A percentile compares a stretch with the other conserved stretches of the same genome.
Conservation (phyloP, 148 eudicot species). For the Dysphania ambrosioides region DNA sequence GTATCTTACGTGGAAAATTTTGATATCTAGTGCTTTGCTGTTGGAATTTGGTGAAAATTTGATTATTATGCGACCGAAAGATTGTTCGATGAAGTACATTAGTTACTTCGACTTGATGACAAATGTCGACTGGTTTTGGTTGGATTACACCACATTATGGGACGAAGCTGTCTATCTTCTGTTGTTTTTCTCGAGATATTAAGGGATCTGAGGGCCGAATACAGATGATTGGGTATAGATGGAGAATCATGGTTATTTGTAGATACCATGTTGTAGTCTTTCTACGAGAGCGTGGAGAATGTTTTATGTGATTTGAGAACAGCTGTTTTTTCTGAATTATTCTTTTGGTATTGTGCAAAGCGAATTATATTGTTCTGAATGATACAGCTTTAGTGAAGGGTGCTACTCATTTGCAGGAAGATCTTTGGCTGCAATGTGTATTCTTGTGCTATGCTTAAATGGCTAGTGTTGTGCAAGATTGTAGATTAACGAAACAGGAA, state of each 20-base stretch:
- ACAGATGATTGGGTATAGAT: not conserved
- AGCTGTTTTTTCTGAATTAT: constrained; percentile 4
- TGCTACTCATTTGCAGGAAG: not conserved
- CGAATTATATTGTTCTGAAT: not conserved
- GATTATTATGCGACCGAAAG: too few species aligned
- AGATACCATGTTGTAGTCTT: not conserved
- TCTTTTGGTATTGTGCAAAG: not conserved
- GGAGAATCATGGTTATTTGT: not conserved
- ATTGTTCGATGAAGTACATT: too few species aligned
- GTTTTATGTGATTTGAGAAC: not conserved
- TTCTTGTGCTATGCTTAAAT: not conserved
- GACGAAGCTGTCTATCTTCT: not conserved
- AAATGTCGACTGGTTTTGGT: not conserved
- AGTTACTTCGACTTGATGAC: too few species aligned
- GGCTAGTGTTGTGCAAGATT: not conserved
- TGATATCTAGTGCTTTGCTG: too few species aligned
- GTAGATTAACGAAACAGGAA: not conserved
- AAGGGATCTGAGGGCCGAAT: not conserved
- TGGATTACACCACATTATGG: constrained; percentile 1
- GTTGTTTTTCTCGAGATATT: constrained; percentile 8
- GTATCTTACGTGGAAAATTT: too few species aligned
- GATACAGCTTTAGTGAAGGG: not conserved
- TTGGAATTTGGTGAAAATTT: too few species aligned
- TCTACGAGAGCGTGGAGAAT: not conserved
- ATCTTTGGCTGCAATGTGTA: not conserved